phyloP scores from a whole-genome alignment of 495 filamentous ascomycete genomes.

The Aspergillus asperescens region DNA sequence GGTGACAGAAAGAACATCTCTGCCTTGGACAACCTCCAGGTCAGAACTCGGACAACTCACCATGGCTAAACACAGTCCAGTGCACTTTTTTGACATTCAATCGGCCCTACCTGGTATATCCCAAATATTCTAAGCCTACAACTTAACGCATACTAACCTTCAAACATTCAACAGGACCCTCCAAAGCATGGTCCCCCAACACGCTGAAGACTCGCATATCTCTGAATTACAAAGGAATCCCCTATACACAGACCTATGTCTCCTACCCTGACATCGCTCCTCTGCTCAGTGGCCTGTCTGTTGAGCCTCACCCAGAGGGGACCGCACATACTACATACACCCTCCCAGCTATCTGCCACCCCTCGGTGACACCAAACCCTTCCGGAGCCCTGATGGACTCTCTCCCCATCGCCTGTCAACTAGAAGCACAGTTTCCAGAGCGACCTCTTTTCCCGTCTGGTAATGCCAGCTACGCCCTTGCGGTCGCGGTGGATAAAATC shows the following conservation, averaged over 20 bases:
- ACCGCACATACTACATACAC: conserved; percentile 23
- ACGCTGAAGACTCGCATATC: conserved; percentile 35
- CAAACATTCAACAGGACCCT: conserved; percentile 20
- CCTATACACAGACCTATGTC: conserved; percentile 38
- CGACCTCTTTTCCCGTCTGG: conserved; percentile 23
- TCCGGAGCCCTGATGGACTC: conserved; percentile 37
- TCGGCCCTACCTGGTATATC: conserved; percentile 30
- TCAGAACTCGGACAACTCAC: not conserved
- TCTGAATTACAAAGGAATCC: conserved; percentile 39
- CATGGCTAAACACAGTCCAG: conserved; percentile 28
- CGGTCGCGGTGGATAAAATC: conserved; percentile 18
- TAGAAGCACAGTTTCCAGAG: conserved; percentile 32
- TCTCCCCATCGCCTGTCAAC: conserved; percentile 32
- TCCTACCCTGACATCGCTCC: conserved; percentile 41
- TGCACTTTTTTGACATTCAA: conserved; percentile 39
- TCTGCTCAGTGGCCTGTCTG: conserved; percentile 21
- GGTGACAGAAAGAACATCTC: too few relatives aligned
- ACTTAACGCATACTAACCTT: not conserved
- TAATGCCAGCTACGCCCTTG: conserved; percentile 20
- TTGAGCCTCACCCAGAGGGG: conserved; percentile 23
- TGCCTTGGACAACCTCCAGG: too few relatives aligned
- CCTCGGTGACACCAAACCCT: conserved; percentile 23
- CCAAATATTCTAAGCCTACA: not conserved
- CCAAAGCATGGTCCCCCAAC: conserved; percentile 40
- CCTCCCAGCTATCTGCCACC: conserved; percentile 36